Evolutionary conservation across 306 rosid genomes (phyloP), one percentile per base, ranked within the genome.

Genomic region (Gillenia trifoliata): DNA sequence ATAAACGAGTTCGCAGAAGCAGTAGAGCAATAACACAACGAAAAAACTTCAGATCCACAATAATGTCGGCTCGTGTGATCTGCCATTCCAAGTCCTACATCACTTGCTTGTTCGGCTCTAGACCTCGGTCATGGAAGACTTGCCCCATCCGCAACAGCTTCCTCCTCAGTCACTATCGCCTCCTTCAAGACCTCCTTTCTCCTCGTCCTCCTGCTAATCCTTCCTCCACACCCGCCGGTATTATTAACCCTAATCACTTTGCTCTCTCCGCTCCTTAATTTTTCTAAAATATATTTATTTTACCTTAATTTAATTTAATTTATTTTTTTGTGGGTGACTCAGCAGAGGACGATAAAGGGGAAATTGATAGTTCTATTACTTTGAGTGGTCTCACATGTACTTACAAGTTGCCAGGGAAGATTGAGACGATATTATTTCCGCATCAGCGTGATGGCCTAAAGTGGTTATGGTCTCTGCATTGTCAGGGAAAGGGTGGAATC

Each of bases 401-500:
- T 33, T 91, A 52, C 83, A 88, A 89, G 82, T 82, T 93, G 86
- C 85, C 82, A 1, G 82, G 86, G 73, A 81, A 86, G 74, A 86
- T 93, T 81, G 92, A 81, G 11, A 85, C 74, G 22, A 91, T 86
- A 87, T 47, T 93, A 86, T 91, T 62, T 85, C 97, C 93, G 0
- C 97, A 93, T 84, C 98, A 93, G 79, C 84, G 92, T 49, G 92
- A 93, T 12, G 98, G 98, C 30, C 73, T 93, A 75, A 83, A 78
- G 70, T 93, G 98, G 98, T 89, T 91, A 20, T 93, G 98, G 97
- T 85, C 96, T 78, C 84, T 93, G 85, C 97, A 91, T 81, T 88
- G 87, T 73, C 87, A 74, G 77, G 91, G 93, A 15, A 93, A 93
- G 83, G 97, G 98, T 73, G 98, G 98, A 78, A 88, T 93, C 63